These are phyloP conservation scores for Bidens hawaiensis DNA, from an alignment of 140 eudicot genomes.

Conservation along the genomic window DNA sequence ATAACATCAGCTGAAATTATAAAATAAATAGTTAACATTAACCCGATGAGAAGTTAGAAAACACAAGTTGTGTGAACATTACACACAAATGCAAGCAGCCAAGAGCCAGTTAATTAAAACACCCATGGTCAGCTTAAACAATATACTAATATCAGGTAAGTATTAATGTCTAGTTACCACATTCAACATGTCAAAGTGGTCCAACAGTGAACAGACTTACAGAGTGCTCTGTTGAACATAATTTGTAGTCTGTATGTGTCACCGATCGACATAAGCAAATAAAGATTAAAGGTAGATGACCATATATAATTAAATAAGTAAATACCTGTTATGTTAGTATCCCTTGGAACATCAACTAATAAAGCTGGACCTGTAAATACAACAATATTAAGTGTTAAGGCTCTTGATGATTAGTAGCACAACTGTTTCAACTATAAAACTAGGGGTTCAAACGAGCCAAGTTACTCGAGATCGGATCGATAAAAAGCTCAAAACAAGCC, in stretches of 20 bases:
- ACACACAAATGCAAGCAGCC: slow-evolving; percentile 1
- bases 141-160: too few species aligned
- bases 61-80: slow-evolving; percentile 6
- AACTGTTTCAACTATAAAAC: neutral
- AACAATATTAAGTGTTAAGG: neutral
- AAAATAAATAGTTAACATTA: neutral
- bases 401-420: neutral
- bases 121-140: too few species aligned
- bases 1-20: slow-evolving; percentile 51
- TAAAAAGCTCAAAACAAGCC: too few species aligned
- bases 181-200: neutral
- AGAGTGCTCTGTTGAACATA: neutral
- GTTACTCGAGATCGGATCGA: too few species aligned
- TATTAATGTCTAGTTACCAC: neutral
- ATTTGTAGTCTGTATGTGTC: too few species aligned
- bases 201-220: too few species aligned
- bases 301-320: neutral
- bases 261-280: too few species aligned
- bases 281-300: too few species aligned
- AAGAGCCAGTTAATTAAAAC: too few species aligned
- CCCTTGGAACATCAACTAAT: too few species aligned
- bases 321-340: too few species aligned
- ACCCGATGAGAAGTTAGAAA: neutral
- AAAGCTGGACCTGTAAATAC: slow-evolving; percentile 47
- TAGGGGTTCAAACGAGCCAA: too few species aligned